phyloP scores from a whole-genome alignment of 2,329 filamentous ascomycete species.

The Plenodomus biglobosus region DNA sequence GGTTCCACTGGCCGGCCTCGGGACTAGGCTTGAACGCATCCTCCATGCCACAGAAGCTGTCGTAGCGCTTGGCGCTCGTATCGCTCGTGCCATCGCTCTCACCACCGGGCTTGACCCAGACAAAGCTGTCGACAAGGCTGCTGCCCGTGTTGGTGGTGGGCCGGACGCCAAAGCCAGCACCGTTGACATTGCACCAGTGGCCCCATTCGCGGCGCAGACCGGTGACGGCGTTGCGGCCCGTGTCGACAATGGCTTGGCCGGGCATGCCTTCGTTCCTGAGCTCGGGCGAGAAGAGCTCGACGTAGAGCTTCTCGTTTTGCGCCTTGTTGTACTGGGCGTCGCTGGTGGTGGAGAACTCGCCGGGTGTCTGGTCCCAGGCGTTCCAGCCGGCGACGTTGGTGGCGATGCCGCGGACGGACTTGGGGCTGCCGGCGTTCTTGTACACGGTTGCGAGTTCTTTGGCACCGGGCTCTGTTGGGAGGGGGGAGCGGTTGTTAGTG shows the following conservation, averaged over 20 bases:
- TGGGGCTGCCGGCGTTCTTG: constrained; percentile 51
- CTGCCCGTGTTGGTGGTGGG: constrained; percentile 63
- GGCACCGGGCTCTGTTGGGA: constrained; percentile 49
- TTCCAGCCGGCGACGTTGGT: constrained; percentile 65
- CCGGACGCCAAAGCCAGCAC: constrained; percentile 62
- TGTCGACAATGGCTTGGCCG: constrained; percentile 59
- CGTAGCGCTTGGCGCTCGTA: constrained; percentile 53
- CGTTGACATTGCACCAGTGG: constrained; percentile 55
- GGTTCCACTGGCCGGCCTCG: constrained; percentile 69
- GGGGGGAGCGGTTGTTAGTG: background rate
- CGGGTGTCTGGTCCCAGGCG: constrained; percentile 50
- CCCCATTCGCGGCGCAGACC: constrained; percentile 58
- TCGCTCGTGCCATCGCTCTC: constrained; percentile 55
- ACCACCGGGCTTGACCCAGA: constrained; percentile 71
- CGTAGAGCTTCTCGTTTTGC: constrained; percentile 57
- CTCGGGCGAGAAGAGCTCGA: constrained; percentile 55
- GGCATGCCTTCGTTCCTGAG: constrained; percentile 53
- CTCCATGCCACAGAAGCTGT: constrained; percentile 57
- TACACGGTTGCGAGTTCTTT: constrained; percentile 54
- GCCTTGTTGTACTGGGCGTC: constrained; percentile 47
- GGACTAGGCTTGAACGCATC: constrained; percentile 65
- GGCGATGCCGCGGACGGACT: constrained; percentile 54
- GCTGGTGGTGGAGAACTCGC: constrained; percentile 39
- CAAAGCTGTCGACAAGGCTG: constrained; percentile 63
- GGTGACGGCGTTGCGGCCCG: constrained; percentile 59